Evolutionary conservation across 768 basidiomycete species (phyloP).

Genomic region (Mrakia frigida): DNA sequence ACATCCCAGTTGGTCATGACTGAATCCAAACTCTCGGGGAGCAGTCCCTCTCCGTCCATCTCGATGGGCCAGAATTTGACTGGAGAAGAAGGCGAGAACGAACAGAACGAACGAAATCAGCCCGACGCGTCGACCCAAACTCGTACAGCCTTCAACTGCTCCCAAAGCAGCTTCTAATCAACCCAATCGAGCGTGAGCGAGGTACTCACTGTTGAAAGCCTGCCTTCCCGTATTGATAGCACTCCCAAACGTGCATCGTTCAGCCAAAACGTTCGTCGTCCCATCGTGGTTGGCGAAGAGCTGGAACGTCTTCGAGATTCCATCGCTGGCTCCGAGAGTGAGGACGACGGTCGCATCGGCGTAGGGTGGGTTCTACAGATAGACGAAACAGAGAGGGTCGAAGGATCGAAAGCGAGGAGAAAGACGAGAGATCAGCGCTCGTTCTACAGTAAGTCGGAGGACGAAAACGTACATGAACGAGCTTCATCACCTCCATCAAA

Average conservation of each 20-base stretch:
- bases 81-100: background rate
- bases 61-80: conserved; percentile 50
- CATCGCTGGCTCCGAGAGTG: conserved; percentile 9
- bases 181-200: background rate
- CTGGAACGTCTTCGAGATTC: background rate
- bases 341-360: conserved; percentile 10
- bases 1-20: conserved; percentile 50
- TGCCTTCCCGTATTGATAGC: background rate
- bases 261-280: background rate
- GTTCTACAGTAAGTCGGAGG: background rate
- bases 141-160: background rate
- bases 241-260: background rate
- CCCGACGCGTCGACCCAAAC: too few species aligned
- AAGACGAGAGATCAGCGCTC: background rate
- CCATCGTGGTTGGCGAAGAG: too few species aligned
- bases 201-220: conserved; percentile 28
- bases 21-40: conserved; percentile 51
- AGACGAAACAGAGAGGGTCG: background rate
- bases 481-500: background rate
- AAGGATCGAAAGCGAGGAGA: too few species aligned
- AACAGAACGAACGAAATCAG: too few species aligned
- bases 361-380: conserved; percentile 6
- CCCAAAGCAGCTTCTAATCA: background rate
- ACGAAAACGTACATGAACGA: background rate
- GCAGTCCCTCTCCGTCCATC: conserved; percentile 52